phyloP scores from a whole-genome alignment of 352 stramenopile genomes.

The Phytophthora megakarya region DNA sequence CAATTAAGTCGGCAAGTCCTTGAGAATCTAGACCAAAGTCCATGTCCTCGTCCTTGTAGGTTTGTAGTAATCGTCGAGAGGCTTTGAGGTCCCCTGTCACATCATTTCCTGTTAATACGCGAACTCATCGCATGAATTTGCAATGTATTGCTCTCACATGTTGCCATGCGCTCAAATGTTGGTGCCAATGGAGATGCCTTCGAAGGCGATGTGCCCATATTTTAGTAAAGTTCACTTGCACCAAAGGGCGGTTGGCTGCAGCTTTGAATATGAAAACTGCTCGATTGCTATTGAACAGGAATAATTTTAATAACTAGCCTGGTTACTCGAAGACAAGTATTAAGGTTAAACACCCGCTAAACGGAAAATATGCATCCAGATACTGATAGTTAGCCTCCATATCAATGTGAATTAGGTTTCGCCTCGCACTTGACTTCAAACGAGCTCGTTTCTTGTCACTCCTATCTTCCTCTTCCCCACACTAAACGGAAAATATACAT shows the following conservation, averaged over 20 bases:
- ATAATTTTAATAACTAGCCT: too few relatives aligned
- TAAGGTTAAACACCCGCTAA: too few relatives aligned
- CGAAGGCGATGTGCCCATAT: conserved; percentile 59
- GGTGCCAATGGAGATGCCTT: conserved; percentile 44
- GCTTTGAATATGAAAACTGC: neutral
- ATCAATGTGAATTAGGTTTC: too few relatives aligned
- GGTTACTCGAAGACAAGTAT: too few relatives aligned
- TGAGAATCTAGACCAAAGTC: conserved; percentile 71
- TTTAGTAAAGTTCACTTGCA: neutral
- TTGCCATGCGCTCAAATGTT: conserved; percentile 58
- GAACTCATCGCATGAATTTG: neutral
- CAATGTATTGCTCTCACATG: conserved; percentile 38
- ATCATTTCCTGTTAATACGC: neutral
- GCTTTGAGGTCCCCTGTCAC: conserved; percentile 57
- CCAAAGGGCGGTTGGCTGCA: conserved; percentile 8
- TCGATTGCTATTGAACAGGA: too few relatives aligned
- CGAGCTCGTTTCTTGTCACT: too few relatives aligned
- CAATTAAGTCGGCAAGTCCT: conserved; percentile 48
- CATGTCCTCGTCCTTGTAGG: conserved; percentile 81
- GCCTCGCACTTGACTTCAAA: too few relatives aligned
- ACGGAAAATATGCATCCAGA: too few relatives aligned
- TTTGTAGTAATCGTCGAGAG: conserved; percentile 49
- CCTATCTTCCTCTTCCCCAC: too few relatives aligned
- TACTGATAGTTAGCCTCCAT: too few relatives aligned
- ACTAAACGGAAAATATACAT: too few relatives aligned